Evolutionary conservation across 2,329 filamentous ascomycete genomes (phyloP).

Genomic region (Neonectria magnoliae): DNA sequence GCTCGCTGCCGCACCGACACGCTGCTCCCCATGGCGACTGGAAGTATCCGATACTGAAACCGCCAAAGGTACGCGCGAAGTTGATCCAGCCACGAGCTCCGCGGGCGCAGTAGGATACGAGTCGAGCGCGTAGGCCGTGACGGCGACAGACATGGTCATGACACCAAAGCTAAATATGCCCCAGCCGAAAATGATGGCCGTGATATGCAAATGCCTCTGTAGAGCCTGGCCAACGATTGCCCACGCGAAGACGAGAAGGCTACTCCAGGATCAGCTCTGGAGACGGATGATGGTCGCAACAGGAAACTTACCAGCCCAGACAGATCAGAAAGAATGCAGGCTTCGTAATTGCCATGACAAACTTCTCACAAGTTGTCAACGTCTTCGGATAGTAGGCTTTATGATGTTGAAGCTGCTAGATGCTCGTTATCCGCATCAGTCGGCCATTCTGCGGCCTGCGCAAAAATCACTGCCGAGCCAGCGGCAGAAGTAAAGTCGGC

Average conservation of each 20-base stretch:
- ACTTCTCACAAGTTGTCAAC: slow-evolving; percentile 14
- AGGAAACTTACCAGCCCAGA: background rate
- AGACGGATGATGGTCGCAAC: background rate
- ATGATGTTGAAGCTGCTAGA: slow-evolving; percentile 25
- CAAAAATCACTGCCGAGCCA: slow-evolving; percentile 24
- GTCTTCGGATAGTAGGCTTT: slow-evolving; percentile 29
- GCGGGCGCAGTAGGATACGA: slow-evolving; percentile 58
- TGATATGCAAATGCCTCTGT: slow-evolving; percentile 51
- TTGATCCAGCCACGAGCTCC: slow-evolving; percentile 57
- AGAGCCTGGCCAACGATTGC: slow-evolving; percentile 64
- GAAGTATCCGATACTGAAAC: slow-evolving; percentile 59
- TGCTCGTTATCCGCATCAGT: slow-evolving; percentile 34
- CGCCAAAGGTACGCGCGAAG: slow-evolving; percentile 50
- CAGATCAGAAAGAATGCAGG: slow-evolving; percentile 18
- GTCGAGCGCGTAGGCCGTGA: slow-evolving; percentile 59
- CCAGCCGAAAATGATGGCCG: slow-evolving; percentile 48
- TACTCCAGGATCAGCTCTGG: background rate
- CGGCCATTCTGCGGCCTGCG: slow-evolving; percentile 28
- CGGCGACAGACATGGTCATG: slow-evolving; percentile 59
- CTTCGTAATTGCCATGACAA: slow-evolving; percentile 18
- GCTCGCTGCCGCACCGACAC: slow-evolving; percentile 48
- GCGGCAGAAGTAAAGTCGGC: slow-evolving; percentile 29
- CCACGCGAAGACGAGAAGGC: slow-evolving; percentile 55
- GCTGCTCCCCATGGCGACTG: slow-evolving; percentile 56
- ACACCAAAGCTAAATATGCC: slow-evolving; percentile 65